phyloP scores from a whole-genome alignment of 164 flowering plant species.

The Litsea cubeba region DNA sequence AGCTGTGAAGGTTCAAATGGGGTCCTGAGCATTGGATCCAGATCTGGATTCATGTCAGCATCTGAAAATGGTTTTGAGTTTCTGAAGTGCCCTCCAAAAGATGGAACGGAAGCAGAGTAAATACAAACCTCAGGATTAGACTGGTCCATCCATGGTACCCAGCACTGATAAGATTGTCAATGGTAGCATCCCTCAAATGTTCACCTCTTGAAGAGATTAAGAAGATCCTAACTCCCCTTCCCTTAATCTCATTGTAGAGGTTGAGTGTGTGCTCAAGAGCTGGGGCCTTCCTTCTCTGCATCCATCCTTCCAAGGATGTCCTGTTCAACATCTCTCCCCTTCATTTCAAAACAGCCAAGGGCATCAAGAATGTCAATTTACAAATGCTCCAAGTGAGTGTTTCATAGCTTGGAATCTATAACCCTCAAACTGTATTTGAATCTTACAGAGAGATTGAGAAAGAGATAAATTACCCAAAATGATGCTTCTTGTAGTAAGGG shows the following conservation, averaged over 20 bases:
- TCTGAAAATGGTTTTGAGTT: too few relatives aligned
- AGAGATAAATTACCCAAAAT: constrained; percentile 41
- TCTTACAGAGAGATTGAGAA: neutral
- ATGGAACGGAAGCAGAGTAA: too few relatives aligned
- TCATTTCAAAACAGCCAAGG: neutral
- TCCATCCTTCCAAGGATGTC: constrained; percentile 54
- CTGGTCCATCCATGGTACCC: constrained; percentile 63
- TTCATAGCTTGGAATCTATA: neutral
- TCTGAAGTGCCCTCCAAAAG: too few relatives aligned
- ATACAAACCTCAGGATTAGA: constrained; percentile 50
- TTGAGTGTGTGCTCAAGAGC: constrained; percentile 41
- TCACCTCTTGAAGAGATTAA: constrained; percentile 63
- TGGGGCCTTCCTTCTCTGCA: constrained; percentile 51
- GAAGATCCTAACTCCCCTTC: constrained; percentile 48
- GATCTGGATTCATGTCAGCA: too few relatives aligned
- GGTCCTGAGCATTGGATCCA: too few relatives aligned
- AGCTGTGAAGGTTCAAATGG: too few relatives aligned
- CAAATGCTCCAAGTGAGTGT: too few relatives aligned
- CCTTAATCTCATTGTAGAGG: constrained; percentile 54
- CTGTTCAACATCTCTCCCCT: constrained; percentile 61
- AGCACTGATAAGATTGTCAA: constrained; percentile 57
- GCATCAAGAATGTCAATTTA: neutral
- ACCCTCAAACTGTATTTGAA: neutral
- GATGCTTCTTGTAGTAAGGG: constrained; percentile 61
- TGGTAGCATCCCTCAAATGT: constrained; percentile 49